phyloP scores from a whole-genome alignment of 2,329 filamentous ascomycete species.

The Laburnicola sp. region DNA sequence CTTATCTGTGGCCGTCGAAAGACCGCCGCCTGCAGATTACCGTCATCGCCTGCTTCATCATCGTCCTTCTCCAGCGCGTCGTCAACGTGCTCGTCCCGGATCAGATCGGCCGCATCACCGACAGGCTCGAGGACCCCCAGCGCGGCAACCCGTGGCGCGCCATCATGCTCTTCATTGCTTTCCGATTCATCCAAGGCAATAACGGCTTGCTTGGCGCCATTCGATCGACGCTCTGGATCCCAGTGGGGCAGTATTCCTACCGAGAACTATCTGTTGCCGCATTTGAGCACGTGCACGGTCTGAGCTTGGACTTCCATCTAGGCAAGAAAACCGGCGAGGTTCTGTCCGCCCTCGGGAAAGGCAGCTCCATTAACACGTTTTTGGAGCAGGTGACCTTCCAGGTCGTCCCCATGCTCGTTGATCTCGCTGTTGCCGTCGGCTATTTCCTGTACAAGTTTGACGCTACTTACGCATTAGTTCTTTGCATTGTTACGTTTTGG shows the following conservation, averaged over 20 bases:
- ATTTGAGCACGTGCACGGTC: conserved; percentile 94
- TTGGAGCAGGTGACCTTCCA: conserved; percentile 96
- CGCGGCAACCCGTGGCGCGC: conserved; percentile 69
- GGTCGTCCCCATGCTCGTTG: conserved; percentile 90
- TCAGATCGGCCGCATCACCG: conserved; percentile 79
- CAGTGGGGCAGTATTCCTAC: conserved; percentile 95
- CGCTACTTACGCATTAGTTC: conserved; percentile 85
- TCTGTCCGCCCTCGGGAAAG: conserved; percentile 92
- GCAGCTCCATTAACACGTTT: conserved; percentile 93
- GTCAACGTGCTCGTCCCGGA: conserved; percentile 85
- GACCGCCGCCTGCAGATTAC: conserved; percentile 73
- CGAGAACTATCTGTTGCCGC: conserved; percentile 90
- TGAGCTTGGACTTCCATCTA: conserved; percentile 94
- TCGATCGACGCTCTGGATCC: conserved; percentile 88
- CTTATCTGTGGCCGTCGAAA: conserved; percentile 93
- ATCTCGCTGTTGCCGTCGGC: conserved; percentile 80
- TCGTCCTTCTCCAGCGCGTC: conserved; percentile 78
- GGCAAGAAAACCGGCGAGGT: conserved; percentile 97
- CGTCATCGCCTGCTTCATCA: conserved; percentile 77
- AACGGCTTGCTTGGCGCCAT: conserved; percentile 84
- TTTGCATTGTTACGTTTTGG: conserved; percentile 88
- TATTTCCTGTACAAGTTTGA: conserved; percentile 82
- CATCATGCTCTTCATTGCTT: conserved; percentile 76
- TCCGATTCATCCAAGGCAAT: conserved; percentile 81
- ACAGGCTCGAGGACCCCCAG: conserved; percentile 62